Evolutionary conservation across 2,329 filamentous ascomycete genomes (phyloP), one percentile per base, ranked within the genome.

Genomic region (Fusarium falciforme): DNA sequence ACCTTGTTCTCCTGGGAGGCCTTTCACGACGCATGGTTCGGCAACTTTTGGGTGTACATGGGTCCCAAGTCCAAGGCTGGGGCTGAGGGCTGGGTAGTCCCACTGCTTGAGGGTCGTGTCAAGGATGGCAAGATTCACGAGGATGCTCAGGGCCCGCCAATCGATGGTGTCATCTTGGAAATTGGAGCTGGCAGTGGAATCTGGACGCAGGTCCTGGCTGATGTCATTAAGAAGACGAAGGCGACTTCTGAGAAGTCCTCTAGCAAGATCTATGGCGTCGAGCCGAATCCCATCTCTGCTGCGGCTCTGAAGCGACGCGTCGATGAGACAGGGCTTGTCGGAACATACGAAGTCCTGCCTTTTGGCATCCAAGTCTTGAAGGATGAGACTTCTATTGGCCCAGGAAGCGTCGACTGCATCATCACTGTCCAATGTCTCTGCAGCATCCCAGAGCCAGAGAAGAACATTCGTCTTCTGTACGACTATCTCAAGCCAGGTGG

Each of bases 171-270:
- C 10, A 47, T 61, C n/a, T 14, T 61, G 40, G 59, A 61, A 40
- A 38, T 61, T 61, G 59, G 59, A 25, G 59, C 59, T 2, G 59
- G 59, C 1, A 61, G 59, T n/a, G 59, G 59, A 12, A 61, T 61
- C 40, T 61, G 59, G 59, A 61, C 59, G 0, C 27, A 61, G 3
- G 31, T 49, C 10, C 2, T 61, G 2, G 59, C 59, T 6, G 42
- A 61, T 8, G 33, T 35, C 40, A 35, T 29, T 1, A 31, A 25
- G 31, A 22, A 42, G 29, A 31, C 40, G 2, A 61, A 49, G 14
- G 0, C 16, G 4, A n/a, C 14, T 14, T 35, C 40, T 0, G 40
- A 44, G 1, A 31, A 22, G 17, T 2, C 4, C 7, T 31, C 59
- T 1, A 49, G 40, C 40, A 61, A 35, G 40, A 36, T 61, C n/a